Evolutionary conservation across 176 grass and related monocot species (phyloP), one percentile per base, ranked within the genome.

Genomic region (Rhynchospora breviuscula): DNA sequence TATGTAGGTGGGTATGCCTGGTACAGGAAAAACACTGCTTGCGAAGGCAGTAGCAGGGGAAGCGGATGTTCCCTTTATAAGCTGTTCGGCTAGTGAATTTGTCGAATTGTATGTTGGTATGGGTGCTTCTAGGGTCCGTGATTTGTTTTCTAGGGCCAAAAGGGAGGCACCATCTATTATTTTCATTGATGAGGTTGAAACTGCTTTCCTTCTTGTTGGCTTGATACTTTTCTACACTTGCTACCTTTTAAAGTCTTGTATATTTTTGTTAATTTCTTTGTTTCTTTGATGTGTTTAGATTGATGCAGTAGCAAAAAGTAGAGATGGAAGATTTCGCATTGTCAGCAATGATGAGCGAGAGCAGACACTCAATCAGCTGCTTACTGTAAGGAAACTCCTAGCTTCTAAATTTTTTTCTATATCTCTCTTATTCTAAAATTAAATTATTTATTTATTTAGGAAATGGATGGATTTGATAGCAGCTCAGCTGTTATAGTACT

Each of bases 391-490:
- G 57, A 84, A 61, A 82, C 14, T 72, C 18, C 19, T 74, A 52
- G 84, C 66, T 84, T 83, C 17, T 61, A 58, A 45, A 53, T 18
- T 74, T 12, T 73, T 78, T 49, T 69, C 18, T 66, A 79, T 63
- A 18, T 48, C 52, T 88, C 65, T 61, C 54, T 63, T 60, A 1
- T 23, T 71, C 72, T 59, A 6, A 48, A 78, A 82, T 69, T 87
- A 43, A 31, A 53, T 14, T 52, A 33, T 47, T 49, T 79, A 3
- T 25, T 51, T 81, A 69, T 65, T 17, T 79, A 98, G 96, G 96
- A 99, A 93, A 96, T 99, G 97, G 97, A 99, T 90, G 97, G 97
- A 67, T 99, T 99, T 92, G 97, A 99, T 77, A 99, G 93, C 85
- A 95, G 92, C 49, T 90, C 97, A 21, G 97, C 97, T 83, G 97